A percentile compares a stretch with the other conserved stretches of the same genome.
Evolutionary conservation across 2,329 filamentous ascomycete genomes (phyloP).

Genomic region (Colletotrichum lindemuthianum): DNA sequence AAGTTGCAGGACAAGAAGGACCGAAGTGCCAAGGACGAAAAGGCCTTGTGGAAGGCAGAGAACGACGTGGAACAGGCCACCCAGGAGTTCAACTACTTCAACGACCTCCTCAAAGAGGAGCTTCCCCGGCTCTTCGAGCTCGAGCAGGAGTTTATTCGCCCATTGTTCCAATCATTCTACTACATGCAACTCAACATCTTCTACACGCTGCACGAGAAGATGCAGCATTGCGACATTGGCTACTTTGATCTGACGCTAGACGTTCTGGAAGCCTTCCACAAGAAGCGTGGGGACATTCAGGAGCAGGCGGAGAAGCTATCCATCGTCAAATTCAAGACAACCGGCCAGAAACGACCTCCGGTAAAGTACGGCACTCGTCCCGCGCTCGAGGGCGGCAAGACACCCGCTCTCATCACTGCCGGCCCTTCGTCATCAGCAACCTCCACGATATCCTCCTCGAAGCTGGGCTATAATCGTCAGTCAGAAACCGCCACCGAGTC

Average conservation of each 20-base stretch:
- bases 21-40: slow-evolving; percentile 94
- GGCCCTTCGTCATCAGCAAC: slow-evolving; percentile 51
- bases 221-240: slow-evolving; percentile 96
- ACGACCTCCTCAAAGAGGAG: slow-evolving; percentile 95
- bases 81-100: slow-evolving; percentile 98
- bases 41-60: slow-evolving; percentile 95
- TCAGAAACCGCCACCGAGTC: slow-evolving; percentile 59
- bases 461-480: slow-evolving; percentile 48
- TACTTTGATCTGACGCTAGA: slow-evolving; percentile 95
- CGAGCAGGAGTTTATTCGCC: slow-evolving; percentile 94
- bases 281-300: slow-evolving; percentile 89
- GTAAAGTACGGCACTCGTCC: slow-evolving; percentile 67
- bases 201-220: slow-evolving; percentile 96
- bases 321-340: slow-evolving; percentile 93
- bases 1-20: slow-evolving; percentile 99
- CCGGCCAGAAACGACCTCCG: slow-evolving; percentile 72
- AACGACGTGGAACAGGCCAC: slow-evolving; percentile 90
- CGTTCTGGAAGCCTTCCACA: slow-evolving; percentile 89
- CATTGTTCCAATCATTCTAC: slow-evolving; percentile 98
- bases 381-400: slow-evolving; percentile 58
- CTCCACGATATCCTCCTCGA: slow-evolving; percentile 39
- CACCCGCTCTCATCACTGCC: slow-evolving; percentile 62
- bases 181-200: slow-evolving; percentile 99
- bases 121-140: slow-evolving; percentile 89
- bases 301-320: slow-evolving; percentile 83